Percentiles rank a stretch among this genome's conserved stretches.
Evolutionary conservation across 768 basidiomycete genomes (phyloP).

Genomic region (Hygrophorus russula): DNA sequence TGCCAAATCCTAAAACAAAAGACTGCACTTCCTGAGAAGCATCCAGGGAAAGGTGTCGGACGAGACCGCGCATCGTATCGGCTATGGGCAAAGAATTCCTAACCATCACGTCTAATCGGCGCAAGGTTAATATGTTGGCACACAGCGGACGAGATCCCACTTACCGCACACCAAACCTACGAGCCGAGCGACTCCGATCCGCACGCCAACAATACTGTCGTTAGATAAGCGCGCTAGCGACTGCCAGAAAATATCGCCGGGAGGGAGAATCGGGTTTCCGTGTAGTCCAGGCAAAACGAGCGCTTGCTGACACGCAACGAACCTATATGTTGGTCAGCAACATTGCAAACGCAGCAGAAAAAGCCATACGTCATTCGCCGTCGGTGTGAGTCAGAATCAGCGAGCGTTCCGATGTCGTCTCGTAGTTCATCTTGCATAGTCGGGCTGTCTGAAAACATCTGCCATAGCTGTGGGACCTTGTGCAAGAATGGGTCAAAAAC

Average conservation of each 20-base stretch:
- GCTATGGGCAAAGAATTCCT: constrained; percentile 20
- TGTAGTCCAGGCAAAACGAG: constrained; percentile 29
- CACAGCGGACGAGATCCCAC: constrained; percentile 13
- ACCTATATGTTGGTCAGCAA: constrained; percentile 33
- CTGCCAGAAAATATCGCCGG: constrained; percentile 41
- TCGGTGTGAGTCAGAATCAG: constrained; percentile 37
- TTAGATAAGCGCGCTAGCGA: constrained; percentile 42
- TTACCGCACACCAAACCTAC: constrained; percentile 45
- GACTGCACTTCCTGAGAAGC: constrained; percentile 49
- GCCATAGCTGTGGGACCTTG: constrained; percentile 41
- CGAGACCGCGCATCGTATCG: constrained; percentile 25
- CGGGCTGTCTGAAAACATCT: constrained; percentile 23
- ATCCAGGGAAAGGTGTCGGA: constrained; percentile 41
- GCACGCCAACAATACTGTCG: constrained; percentile 73
- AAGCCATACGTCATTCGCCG: constrained; percentile 61
- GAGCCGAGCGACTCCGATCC: constrained; percentile 77
- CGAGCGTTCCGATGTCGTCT: constrained; percentile 30
- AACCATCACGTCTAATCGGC: constrained; percentile 17
- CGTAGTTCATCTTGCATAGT: constrained; percentile 26
- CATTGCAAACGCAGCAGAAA: constrained; percentile 5
- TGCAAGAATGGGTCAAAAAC: constrained; percentile 2
- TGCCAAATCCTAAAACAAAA: constrained; percentile 29
- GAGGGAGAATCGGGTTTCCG: constrained; percentile 23
- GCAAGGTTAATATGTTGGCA: constrained; percentile 1
- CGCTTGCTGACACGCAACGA: constrained; percentile 61